These are phyloP conservation scores for Colletotrichum camelliae DNA, from an alignment of 2,329 filamentous ascomycete species.

Conservation along the genomic window DNA sequence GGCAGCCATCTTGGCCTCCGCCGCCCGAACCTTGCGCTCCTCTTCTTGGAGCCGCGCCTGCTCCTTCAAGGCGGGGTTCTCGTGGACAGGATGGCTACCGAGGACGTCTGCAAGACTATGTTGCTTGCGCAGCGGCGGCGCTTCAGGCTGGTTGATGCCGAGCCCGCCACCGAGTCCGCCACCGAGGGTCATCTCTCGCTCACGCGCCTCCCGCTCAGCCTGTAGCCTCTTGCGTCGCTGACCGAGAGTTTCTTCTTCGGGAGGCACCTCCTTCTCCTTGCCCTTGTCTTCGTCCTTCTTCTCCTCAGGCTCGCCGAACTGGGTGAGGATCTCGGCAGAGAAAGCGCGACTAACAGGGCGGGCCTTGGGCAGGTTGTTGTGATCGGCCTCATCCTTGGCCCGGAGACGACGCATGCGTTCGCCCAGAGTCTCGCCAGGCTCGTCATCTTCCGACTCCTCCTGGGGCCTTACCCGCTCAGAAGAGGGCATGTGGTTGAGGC, in stretches of 20 bases:
- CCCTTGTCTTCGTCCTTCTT: slow-evolving; percentile 37
- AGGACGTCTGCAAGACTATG: slow-evolving; percentile 68
- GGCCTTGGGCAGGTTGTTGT: slow-evolving; percentile 53
- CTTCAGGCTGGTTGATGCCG: slow-evolving; percentile 25
- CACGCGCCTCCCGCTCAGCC: slow-evolving; percentile 69
- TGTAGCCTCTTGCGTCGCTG: slow-evolving; percentile 78
- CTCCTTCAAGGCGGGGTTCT: slow-evolving; percentile 43
- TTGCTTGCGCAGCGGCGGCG: slow-evolving; percentile 32
- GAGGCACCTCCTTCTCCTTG: slow-evolving; percentile 32
- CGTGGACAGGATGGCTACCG: slow-evolving; percentile 45
- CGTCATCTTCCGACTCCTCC: slow-evolving; percentile 41
- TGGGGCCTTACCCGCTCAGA: slow-evolving; percentile 25
- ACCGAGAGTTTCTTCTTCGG: slow-evolving; percentile 75
- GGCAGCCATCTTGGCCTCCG: slow-evolving; percentile 53
- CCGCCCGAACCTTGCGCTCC: slow-evolving; percentile 43
- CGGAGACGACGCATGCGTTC: slow-evolving; percentile 70
- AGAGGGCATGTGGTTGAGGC: slow-evolving; percentile 28
- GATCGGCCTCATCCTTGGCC: slow-evolving; percentile 53
- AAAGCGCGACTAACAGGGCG: slow-evolving; percentile 71
- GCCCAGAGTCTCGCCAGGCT: slow-evolving; percentile 69
- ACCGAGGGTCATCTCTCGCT: slow-evolving; percentile 55
- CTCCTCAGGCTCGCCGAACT: slow-evolving; percentile 59
- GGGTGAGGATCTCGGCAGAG: slow-evolving; percentile 70
- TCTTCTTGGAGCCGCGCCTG: slow-evolving; percentile 47
- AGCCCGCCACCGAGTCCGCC: neutral